Evolutionary conservation across 78 protist species (phyloP).

Genomic region (Dictyostelium capitatum): DNA sequence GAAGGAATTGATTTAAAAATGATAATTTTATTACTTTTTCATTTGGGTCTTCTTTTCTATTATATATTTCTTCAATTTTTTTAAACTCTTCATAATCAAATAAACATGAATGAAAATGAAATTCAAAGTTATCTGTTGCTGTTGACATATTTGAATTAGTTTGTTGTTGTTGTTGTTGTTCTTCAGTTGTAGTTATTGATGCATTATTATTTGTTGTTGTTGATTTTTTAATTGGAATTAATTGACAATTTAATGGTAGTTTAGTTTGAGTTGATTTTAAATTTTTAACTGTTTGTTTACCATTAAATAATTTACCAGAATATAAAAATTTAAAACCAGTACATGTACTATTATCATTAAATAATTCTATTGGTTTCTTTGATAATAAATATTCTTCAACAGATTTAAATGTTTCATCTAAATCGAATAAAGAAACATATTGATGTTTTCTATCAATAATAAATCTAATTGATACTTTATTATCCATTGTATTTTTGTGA

Average conservation of each 20-base stretch:
- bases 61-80: slow-evolving; percentile 35
- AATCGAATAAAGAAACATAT: slow-evolving; percentile 9
- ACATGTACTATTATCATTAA: neutral
- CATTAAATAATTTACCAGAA: slow-evolving; percentile 45
- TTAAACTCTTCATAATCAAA: slow-evolving; percentile 40
- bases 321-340: slow-evolving; percentile 14
- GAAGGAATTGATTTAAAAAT: slow-evolving; percentile 34
- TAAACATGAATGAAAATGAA: slow-evolving; percentile 53
- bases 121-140: neutral
- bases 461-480: slow-evolving; percentile 29
- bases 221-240: neutral
- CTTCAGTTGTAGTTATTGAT: too few species aligned
- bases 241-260: slow-evolving; percentile 29
- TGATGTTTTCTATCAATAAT: slow-evolving; percentile 50
- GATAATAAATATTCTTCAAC: neutral
- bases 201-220: neutral
- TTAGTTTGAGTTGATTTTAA: slow-evolving; percentile 16
- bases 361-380: slow-evolving; percentile 34
- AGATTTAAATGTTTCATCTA: neutral
- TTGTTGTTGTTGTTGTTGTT: neutral
- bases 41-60: slow-evolving; percentile 16
- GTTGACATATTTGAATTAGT: neutral
- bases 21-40: neutral
- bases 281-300: neutral
- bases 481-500: too few species aligned